Evolutionary conservation across 2,329 filamentous ascomycete species (phyloP), one percentile per base, ranked within the genome.

Genomic region (Catunica adiposa): DNA sequence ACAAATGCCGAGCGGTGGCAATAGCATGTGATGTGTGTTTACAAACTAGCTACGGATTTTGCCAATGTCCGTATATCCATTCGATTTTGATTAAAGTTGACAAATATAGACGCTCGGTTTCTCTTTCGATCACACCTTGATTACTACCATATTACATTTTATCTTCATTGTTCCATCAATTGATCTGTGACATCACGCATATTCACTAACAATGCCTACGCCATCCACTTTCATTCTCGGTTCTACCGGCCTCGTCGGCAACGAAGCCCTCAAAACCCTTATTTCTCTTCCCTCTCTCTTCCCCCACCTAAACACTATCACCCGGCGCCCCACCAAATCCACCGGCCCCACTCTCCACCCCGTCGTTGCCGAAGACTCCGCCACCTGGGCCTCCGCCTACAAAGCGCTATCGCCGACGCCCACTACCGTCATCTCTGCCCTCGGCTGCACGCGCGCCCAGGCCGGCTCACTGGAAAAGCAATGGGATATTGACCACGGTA

Each of bases 401-500:
- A 64, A 73, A 5, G 68, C 71, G 34, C 68, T 84, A 48, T 64
- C 70, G 0, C 77, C 82, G 0, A 60, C 72, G 0, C 81, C 85
- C 0, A 66, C 72, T 1, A 71, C 84, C 61, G 82, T 92, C 70
- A 80, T 90, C 70, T 89, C 85, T 1, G 79, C 79, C 1, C 76
- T 96, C 1, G 90, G 83, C 57, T 95, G 88, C 1, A 96, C 89
- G 0, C 79, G 81, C 51, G 83, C 73, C 0, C 74, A 75, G 11
- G 89, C 88, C 0, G 89, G 89, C 59, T 75, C 84, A 57, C 70
- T 94, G 61, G 83, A 80, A 26, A 80, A 82, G 59, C 90, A 96
- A 70, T 84, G 87, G 71, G 85, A 86, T 65, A 86, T 96, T 61
- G 90, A 96, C 70, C 79, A 89, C 65, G 88, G 92, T 64, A 73